Percentiles rank a stretch among this genome's conserved stretches.
Evolutionary conservation across 2,329 filamentous ascomycete genomes (phyloP).

Genomic region (Catunica adiposa): DNA sequence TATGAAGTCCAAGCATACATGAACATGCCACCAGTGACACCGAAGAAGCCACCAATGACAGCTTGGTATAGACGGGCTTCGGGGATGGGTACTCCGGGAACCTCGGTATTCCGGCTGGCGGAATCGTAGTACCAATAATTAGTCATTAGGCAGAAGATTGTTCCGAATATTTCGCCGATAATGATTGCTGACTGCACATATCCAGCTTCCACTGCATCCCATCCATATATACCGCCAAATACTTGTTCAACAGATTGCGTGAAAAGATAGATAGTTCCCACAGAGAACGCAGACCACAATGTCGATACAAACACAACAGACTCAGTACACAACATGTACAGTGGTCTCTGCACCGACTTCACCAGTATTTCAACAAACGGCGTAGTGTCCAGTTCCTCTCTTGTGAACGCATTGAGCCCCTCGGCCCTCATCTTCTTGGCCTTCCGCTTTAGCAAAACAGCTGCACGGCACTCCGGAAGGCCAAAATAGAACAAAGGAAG

Average conservation of each 20-base stretch:
- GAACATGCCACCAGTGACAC: conserved; percentile 28
- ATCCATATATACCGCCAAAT: conserved; percentile 16
- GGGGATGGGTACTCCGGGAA: conserved; percentile 20
- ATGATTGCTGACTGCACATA: conserved; percentile 12
- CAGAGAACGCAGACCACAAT: conserved; percentile 25
- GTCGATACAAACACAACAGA: conserved; percentile 31
- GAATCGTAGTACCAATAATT: conserved; percentile 26
- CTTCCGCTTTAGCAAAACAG: conserved; percentile 8
- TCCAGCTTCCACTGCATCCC: conserved; percentile 14
- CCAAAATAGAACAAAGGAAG: conserved; percentile 21
- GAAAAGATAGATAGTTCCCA: conserved; percentile 18
- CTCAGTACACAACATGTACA: conserved; percentile 23
- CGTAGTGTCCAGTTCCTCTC: conserved; percentile 10
- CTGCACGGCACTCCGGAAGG: conserved; percentile 9
- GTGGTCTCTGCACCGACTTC: conserved; percentile 11
- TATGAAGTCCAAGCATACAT: conserved; percentile 33
- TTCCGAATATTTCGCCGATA: conserved; percentile 14
- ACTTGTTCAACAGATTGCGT: conserved; percentile 17
- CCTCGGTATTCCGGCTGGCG: conserved; percentile 22
- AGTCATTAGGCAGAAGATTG: conserved; percentile 14
- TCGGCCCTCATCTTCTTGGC: conserved; percentile 7
- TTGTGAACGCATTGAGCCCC: conserved; percentile 7
- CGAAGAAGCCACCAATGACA: conserved; percentile 12
- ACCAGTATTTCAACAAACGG: conserved; percentile 6
- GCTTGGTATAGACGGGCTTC: conserved; percentile 13